A percentile compares a stretch with the other conserved stretches of the same genome.
Conservation (phyloP, 208 protist species). For the Angomonas ambiguus region DNA sequence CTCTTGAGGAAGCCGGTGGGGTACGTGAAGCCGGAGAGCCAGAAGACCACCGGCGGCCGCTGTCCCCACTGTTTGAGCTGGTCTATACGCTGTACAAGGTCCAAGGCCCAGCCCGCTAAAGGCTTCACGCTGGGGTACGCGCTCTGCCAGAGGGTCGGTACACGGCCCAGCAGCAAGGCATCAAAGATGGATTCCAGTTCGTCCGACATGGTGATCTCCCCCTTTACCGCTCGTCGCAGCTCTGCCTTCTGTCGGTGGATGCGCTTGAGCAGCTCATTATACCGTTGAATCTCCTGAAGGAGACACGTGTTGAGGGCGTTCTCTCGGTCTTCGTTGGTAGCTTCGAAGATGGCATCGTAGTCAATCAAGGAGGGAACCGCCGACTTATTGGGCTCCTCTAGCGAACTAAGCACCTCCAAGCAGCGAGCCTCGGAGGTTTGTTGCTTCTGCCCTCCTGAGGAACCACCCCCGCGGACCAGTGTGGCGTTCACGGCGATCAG, state of each 20-base stretch:
- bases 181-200: slow-evolving; percentile 95
- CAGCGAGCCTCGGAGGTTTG: slow-evolving; percentile 79
- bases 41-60: slow-evolving; percentile 94
- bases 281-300: slow-evolving; percentile 97
- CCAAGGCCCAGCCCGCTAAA: slow-evolving; percentile 94
- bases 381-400: slow-evolving; percentile 83
- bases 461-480: slow-evolving; percentile 62
- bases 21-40: slow-evolving; percentile 98
- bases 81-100: slow-evolving; percentile 92
- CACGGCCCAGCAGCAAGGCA: slow-evolving; percentile 84
- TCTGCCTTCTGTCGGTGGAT: slow-evolving; percentile 90
- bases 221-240: slow-evolving; percentile 95
- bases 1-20: slow-evolving; percentile 98
- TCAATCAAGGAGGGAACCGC: slow-evolving; percentile 81
- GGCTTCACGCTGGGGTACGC: slow-evolving; percentile 98
- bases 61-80: slow-evolving; percentile 93
- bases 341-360: slow-evolving; percentile 88
- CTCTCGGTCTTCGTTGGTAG: slow-evolving; percentile 83
- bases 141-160: slow-evolving; percentile 92
- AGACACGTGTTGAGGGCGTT: slow-evolving; percentile 96
- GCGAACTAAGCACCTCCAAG: slow-evolving; percentile 81
- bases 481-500: slow-evolving; percentile 88
- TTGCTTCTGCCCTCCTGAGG: slow-evolving; percentile 24
- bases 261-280: slow-evolving; percentile 93
- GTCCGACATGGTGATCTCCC: slow-evolving; percentile 96